phyloP scores from a whole-genome alignment of 768 basidiomycete species.

The Kwoniella heveanensis region DNA sequence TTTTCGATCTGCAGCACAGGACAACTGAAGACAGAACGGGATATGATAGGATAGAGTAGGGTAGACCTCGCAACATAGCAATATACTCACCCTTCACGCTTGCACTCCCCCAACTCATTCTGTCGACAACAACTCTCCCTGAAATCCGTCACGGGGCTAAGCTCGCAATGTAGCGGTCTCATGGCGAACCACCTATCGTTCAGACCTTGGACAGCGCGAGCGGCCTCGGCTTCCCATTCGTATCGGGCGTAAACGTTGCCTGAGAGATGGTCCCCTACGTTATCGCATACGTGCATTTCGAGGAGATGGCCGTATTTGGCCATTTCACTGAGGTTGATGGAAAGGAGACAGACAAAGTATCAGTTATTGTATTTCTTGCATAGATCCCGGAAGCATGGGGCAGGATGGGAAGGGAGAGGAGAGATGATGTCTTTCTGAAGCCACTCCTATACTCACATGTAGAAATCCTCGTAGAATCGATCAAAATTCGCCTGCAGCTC shows the following conservation, averaged over 20 bases:
- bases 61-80: too few relatives aligned
- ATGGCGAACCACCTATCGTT: conserved; percentile 99
- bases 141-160: conserved; percentile 98
- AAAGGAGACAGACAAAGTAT: not conserved
- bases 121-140: conserved; percentile 98
- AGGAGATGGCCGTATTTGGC: conserved; percentile 92
- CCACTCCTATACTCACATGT: conserved; percentile 63
- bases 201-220: conserved; percentile 84
- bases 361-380: conserved; percentile 10
- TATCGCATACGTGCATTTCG: conserved; percentile 98
- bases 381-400: too few relatives aligned
- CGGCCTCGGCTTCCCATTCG: conserved; percentile 98
- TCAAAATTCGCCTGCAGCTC: conserved; percentile 60
- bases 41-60: too few relatives aligned
- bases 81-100: conserved; percentile 67
- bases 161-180: conserved; percentile 91
- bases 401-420: too few relatives aligned
- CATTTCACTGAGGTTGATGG: conserved; percentile 63
- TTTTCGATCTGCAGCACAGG: too few relatives aligned
- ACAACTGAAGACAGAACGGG: too few relatives aligned
- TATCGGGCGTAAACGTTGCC: conserved; percentile 97
- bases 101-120: conserved; percentile 98
- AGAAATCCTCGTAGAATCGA: conserved; percentile 71
- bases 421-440: too few relatives aligned
- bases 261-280: conserved; percentile 97